Evolutionary conservation across 1,284 basidiomycete genomes (phyloP), one percentile per base, ranked within the genome.

Genomic region (Naganishia albida): DNA sequence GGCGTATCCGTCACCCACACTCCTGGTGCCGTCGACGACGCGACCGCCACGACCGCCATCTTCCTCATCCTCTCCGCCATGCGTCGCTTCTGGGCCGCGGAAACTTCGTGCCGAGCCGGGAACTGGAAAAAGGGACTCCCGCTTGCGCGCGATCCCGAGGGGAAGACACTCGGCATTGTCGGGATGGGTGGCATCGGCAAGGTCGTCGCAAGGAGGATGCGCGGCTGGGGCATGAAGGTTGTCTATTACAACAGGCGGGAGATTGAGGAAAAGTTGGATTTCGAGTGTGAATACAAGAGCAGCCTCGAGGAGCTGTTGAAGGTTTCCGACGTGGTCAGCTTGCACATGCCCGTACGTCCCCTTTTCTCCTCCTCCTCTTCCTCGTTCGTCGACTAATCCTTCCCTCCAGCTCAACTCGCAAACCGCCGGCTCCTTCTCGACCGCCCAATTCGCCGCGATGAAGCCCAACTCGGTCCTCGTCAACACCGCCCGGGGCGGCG

Each of bases 1-100:
- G 90, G 89, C 13, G 92, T 95, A 71, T 81, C 80, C 62, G 86
- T 95, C n/a, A 91, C 90, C 16, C 92, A 96, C 75, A 95, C 93
- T 0, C 93, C 93, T 2, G 87, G 87, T 18, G 91, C 91, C 2
- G 93, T 95, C 56, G 90, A 96, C 79, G 90, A 93, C 70, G 91
- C 88, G 3, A 94, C 93, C 0, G 93, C 93, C 1, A 94, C 92
- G 1, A 91, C 90, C 0, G 92, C 88, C 0, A 81, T 93, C 25
- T 95, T 88, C 79, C 86, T 95, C 60, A 80, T 92, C 71, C 85
- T 95, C 71, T 90, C 91, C 23, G 84, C 89, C n/a, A 77, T 93
- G 52, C 87, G 93, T 39, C 87, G 90, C 70, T 95, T 86, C 78
- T 83, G 87, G 18, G 77, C 83, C 49, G 86, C 85, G 12, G 92